Evolutionary conservation across 192 early-diverging fungal genomes (phyloP), one percentile per base, ranked within the genome.

Genomic region (Linnemannia exigua): DNA sequence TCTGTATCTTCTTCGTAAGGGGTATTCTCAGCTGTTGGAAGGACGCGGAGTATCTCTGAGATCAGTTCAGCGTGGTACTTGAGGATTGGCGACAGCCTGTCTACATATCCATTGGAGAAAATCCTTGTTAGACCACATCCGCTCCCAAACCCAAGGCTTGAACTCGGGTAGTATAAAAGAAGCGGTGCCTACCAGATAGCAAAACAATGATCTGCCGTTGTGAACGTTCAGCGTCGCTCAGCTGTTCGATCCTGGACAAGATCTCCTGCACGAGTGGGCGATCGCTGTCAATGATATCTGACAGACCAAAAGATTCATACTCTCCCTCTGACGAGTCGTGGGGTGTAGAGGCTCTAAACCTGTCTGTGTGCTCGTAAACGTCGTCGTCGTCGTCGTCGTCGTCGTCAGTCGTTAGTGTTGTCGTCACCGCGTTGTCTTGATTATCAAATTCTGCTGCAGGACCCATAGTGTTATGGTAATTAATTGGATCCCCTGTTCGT

Each of bases 31-130:
- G 75, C 37, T 7, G 20, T 33, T 48, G 82, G 82, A 14, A 84
- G n/a, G 5, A 79, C 76, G 9, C 76, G 72, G 16, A 75, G 31
- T 31, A 84, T 74, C 31, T 84, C 82, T 3, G 82, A 74, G 28
- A 84, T 36, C 11, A 84, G 72, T 54, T 84, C 76, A 16, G 82
- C 50, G 51, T 84, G 82, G 38, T 79, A 79, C 25, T 75, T 84
- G 2, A 84, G 72, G 28, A 84, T 79, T 0, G 82, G 82, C 9
- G 76, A 84, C 19, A 84, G 37, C 19, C 16, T 78, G 37, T 84
- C 82, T 84, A 77, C n/a, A 35, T 7, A 31, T 33, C 5, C 36
- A 20, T 41, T 41, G n/a, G 28, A 22, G 28, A 3, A 28, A n/a
- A 14, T 9, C 0, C 4, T 20, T 9, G 20, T 14, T n/a, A 67